Conservation (phyloP, 2,329 filamentous ascomycete genomes). For the Trichoderma pleuroti region DNA sequence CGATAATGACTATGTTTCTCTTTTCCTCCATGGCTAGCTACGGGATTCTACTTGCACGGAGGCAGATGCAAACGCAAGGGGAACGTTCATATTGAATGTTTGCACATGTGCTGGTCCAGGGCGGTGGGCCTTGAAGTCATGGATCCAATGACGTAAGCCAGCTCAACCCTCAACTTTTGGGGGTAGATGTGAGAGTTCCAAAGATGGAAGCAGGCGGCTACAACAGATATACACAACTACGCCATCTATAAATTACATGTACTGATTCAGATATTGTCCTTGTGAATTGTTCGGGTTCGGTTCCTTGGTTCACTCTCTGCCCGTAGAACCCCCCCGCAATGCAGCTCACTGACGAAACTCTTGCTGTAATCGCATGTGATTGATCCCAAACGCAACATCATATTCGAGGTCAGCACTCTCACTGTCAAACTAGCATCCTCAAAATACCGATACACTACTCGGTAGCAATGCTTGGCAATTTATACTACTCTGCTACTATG, state of each 20-base stretch:
- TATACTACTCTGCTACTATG: neutral
- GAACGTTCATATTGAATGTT: neutral
- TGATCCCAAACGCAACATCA: neutral
- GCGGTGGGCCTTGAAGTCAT: neutral
- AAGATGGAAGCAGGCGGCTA: neutral
- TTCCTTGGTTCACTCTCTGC: neutral
- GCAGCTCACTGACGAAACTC: neutral
- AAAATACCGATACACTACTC: neutral
- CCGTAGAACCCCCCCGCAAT: neutral
- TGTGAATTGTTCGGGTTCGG: neutral
- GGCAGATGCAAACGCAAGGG: neutral
- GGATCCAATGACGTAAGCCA: neutral
- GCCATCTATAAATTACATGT: neutral
- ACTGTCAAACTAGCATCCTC: neutral
- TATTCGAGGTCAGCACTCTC: neutral
- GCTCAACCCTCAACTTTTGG: neutral
- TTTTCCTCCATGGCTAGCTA: constrained; percentile 32
- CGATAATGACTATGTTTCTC: constrained; percentile 50
- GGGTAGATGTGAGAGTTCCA: neutral
- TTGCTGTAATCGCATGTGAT: neutral
- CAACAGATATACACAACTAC: neutral
- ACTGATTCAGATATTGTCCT: neutral
- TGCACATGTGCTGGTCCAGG: neutral
- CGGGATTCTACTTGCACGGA: neutral
- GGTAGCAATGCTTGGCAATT: neutral